phyloP scores from a whole-genome alignment of 1,139 yeast genomes.

The Saccharomyces hybrid region DNA sequence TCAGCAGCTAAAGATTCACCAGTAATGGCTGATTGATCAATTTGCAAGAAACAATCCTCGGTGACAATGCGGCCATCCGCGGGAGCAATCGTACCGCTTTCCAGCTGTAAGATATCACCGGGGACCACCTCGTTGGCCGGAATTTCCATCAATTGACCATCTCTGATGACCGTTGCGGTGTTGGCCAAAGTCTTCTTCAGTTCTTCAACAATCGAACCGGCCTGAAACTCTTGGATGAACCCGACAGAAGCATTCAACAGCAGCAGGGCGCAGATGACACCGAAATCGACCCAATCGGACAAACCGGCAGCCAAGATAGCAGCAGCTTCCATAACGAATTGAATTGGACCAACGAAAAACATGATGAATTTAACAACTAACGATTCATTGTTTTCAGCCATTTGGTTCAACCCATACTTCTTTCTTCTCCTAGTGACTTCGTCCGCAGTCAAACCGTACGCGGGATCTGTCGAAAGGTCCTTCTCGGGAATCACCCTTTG shows the following conservation, averaged over 20 bases:
- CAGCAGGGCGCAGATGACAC: conserved; percentile 88
- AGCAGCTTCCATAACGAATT: conserved; percentile 98
- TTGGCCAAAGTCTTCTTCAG: conserved; percentile 89
- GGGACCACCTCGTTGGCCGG: conserved; percentile 82
- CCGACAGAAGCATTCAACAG: conserved; percentile 90
- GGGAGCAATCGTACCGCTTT: conserved; percentile 91
- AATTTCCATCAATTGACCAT: conserved; percentile 67
- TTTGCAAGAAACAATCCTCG: conserved; percentile 82
- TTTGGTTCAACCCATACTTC: conserved; percentile 89
- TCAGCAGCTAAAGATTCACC: conserved; percentile 98
- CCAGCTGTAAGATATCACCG: conserved; percentile 86
- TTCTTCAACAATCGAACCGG: conserved; percentile 92
- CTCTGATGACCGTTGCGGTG: conserved; percentile 80
- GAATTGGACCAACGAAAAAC: conserved; percentile 97
- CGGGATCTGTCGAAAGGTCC: conserved; percentile 77
- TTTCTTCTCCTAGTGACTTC: conserved; percentile 83
- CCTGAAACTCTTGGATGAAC: conserved; percentile 95
- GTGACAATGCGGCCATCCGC: conserved; percentile 92
- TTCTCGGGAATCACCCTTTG: conserved; percentile 79
- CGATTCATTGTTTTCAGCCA: conserved; percentile 90
- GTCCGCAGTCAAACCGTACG: conserved; percentile 69
- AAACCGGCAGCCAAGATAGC: conserved; percentile 96
- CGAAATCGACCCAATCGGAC: conserved; percentile 98
- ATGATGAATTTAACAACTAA: conserved; percentile 72
- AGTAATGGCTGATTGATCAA: conserved; percentile 96